Evolutionary conservation across 306 rosid species (phyloP).

Genomic region (Geum urbanum): DNA sequence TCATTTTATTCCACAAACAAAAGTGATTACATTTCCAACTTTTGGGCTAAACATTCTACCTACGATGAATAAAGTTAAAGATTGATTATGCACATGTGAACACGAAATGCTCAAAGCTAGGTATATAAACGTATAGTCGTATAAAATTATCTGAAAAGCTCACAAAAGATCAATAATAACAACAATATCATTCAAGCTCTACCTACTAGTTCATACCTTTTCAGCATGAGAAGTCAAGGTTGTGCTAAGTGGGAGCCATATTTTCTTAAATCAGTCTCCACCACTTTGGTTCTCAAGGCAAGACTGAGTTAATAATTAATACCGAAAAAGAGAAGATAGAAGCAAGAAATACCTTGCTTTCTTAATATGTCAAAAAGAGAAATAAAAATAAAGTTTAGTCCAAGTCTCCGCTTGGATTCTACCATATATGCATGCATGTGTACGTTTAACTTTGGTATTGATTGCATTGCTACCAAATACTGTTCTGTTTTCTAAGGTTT

Average conservation of each 20-base stretch:
- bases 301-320: not conserved
- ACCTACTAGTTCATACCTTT: not conserved
- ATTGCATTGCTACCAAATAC: too few relatives aligned
- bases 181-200: not conserved
- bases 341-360: not conserved
- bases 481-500: too few relatives aligned
- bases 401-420: not conserved
- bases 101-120: constrained; percentile 2
- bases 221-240: constrained; percentile 13
- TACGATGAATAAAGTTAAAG: not conserved
- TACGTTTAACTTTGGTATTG: too few relatives aligned
- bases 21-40: not conserved
- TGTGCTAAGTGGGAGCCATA: constrained; percentile 1
- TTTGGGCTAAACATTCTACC: not conserved
- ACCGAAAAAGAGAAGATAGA: too few relatives aligned
- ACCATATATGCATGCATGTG: not conserved
- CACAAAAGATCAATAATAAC: not conserved
- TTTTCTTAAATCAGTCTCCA: constrained; percentile 4
- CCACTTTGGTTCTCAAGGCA: constrained; percentile 3
- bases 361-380: not conserved
- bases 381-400: not conserved
- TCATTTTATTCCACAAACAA: not conserved
- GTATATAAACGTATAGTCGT: not conserved
- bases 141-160: not conserved
- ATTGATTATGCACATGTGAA: not conserved